Evolutionary conservation across 768 basidiomycete species (phyloP).

Genomic region (Termitomyces titanicus): DNA sequence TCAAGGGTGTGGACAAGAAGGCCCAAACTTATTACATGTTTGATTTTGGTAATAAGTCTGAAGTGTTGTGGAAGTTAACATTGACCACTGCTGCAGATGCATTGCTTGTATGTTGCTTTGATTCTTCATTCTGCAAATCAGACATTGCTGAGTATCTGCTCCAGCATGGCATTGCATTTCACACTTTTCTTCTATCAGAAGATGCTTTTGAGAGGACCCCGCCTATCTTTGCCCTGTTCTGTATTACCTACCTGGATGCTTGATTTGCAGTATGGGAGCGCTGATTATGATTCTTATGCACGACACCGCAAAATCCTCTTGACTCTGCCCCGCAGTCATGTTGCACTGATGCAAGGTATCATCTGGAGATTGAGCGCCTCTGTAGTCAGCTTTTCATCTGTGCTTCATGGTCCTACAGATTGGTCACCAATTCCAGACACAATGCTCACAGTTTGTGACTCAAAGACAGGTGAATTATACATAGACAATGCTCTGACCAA

Average conservation of each 20-base stretch:
- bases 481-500: constrained; percentile 14
- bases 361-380: constrained; percentile 11
- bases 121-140: neutral
- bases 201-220: neutral
- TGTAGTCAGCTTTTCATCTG: constrained; percentile 5
- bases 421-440: neutral
- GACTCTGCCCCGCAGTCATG: no score
- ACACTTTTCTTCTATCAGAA: neutral
- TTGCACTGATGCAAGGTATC: constrained; percentile 11
- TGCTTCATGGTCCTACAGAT: constrained; percentile 10
- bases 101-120: neutral
- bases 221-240: neutral
- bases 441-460: neutral
- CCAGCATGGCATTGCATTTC: neutral
- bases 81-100: neutral
- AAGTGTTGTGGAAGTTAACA: neutral
- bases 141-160: neutral
- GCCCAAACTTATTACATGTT: neutral
- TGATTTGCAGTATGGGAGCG: no score
- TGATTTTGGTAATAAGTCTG: neutral
- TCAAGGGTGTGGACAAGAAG: neutral
- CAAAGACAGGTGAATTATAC: neutral
- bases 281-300: no score
- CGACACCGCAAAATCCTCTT: no score
- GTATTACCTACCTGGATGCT: neutral